Base-by-base conservation (phyloP, 2,329 filamentous ascomycete species). In the Rutstroemia sydowiana region DNA sequence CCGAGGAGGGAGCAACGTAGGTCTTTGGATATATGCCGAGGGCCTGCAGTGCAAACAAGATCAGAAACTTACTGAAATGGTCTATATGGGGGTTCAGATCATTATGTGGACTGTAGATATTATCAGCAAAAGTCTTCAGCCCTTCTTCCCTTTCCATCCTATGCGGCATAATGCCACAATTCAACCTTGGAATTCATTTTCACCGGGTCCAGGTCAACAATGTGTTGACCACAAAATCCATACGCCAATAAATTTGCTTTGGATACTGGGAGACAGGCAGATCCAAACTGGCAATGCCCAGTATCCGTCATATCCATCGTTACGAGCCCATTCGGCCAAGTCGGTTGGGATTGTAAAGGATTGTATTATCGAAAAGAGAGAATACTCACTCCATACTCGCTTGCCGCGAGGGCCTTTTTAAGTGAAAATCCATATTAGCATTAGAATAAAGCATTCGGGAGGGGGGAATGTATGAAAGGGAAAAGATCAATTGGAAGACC, bases 1-100 rank as follows among this genome's bases (percentile, higher is more conserved):
- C 14, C 4, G 34, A 16, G 34, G 18, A 18, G 20, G 14, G 9
- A 41, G 16, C n/a, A 39, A 10, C n/a, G n/a, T n/a, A n/a, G n/a
- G n/a, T n/a, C n/a, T n/a, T n/a, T n/a, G n/a, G n/a, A n/a, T n/a
- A n/a, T n/a, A n/a, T n/a, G n/a, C n/a, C n/a, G 10, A 13, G 37
- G 21, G 7, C 9, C 13, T 11, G 20, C 21, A 20, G 18, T 41
- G 37, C 37, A 13, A 23, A 41, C 21, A 11, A 40, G 18, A 40
- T 9, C 13, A 10, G 11, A 10, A 39, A 9, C 49, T 48, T 48
- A 52, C 49, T 79, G 65, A 78, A 84, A 62, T 83, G 75, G 55
- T 81, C 76, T 70, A 81, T 56, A 45, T 64, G 63, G 23, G 64
- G 63, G 44, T 65, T 63, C n/a, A 67, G 51, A 28, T 67, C 65